Evolutionary conservation across 2,329 filamentous ascomycete genomes (phyloP).

Genomic region (Coniochaeta ligniaria): DNA sequence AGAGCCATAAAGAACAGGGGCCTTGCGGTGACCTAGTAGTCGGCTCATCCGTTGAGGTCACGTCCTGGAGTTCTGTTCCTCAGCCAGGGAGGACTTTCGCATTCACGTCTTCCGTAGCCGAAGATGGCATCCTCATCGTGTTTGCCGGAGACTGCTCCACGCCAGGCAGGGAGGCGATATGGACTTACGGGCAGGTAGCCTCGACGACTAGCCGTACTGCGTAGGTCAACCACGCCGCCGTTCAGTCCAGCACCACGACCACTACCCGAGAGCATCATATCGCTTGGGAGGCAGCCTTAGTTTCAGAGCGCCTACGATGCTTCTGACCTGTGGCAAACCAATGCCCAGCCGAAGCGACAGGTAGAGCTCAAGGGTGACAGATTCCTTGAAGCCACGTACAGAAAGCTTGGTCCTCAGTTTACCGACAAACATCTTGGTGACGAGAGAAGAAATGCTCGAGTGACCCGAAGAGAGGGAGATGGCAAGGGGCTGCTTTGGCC

Average conservation of each 20-base stretch:
- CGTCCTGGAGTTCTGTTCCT: constrained; percentile 72
- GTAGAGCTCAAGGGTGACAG: constrained; percentile 87
- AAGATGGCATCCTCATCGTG: constrained; percentile 63
- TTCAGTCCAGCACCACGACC: constrained; percentile 12
- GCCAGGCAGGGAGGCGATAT: constrained; percentile 49
- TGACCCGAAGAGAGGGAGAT: constrained; percentile 80
- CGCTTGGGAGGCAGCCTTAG: constrained; percentile 52
- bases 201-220: not conserved
- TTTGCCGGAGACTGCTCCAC: constrained; percentile 66
- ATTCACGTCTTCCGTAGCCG: constrained; percentile 62
- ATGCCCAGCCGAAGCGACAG: constrained; percentile 94
- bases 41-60: no score
- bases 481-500: constrained; percentile 80
- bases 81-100: constrained; percentile 37
- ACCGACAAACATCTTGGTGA: constrained; percentile 92
- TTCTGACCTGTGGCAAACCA: constrained; percentile 75
- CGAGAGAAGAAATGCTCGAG: constrained; percentile 65
- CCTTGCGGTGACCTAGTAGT: no score
- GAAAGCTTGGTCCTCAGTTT: constrained; percentile 83
- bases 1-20: no score
- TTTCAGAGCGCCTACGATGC: constrained; percentile 85
- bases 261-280: constrained; percentile 30
- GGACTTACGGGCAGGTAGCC: constrained; percentile 45
- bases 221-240: not conserved
- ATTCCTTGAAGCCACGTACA: constrained; percentile 80